A percentile compares a stretch with the other conserved stretches of the same genome.
phyloP scores from a whole-genome alignment of 441 rosid species.

The Lepidium campestre region DNA sequence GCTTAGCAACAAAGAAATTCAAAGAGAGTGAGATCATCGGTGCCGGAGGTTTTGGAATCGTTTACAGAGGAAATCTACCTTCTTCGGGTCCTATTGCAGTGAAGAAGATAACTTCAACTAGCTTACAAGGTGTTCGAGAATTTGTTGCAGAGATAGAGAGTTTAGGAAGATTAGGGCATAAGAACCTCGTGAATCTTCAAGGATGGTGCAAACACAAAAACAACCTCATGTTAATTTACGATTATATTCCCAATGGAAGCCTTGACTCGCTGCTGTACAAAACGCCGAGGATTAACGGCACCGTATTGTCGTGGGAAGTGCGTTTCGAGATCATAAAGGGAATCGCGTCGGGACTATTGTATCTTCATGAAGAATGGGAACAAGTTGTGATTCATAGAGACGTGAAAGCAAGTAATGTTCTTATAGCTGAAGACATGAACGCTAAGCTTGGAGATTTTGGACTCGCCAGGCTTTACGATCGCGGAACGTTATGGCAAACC shows the following conservation, averaged over 20 bases:
- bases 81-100: slow-evolving; percentile 44
- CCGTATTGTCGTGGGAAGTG: slow-evolving; percentile 40
- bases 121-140: slow-evolving; percentile 63
- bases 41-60: slow-evolving; percentile 60
- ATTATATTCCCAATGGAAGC: slow-evolving; percentile 59
- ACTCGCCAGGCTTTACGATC: slow-evolving; percentile 41
- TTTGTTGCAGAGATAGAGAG: slow-evolving; percentile 72
- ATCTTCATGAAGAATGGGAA: slow-evolving; percentile 69
- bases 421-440: slow-evolving; percentile 36
- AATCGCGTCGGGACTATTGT: slow-evolving; percentile 49
- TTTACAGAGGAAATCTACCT: slow-evolving; percentile 45
- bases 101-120: slow-evolving; percentile 49
- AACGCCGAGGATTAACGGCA: slow-evolving; percentile 4
- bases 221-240: slow-evolving; percentile 62
- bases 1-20: slow-evolving; percentile 53
- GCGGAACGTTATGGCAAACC: slow-evolving; percentile 31
- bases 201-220: slow-evolving; percentile 66
- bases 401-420: slow-evolving; percentile 43
- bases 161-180: slow-evolving; percentile 55
- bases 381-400: slow-evolving; percentile 44
- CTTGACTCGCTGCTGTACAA: slow-evolving; percentile 41
- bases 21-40: slow-evolving; percentile 55
- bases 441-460: slow-evolving; percentile 42
- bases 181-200: slow-evolving; percentile 61
- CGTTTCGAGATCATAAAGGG: slow-evolving; percentile 48